Evolutionary conservation across 225 moss, liverwort and hornwort genomes (phyloP), one percentile per base, ranked within the genome.

Genomic region (Takakia lepidozioides): DNA sequence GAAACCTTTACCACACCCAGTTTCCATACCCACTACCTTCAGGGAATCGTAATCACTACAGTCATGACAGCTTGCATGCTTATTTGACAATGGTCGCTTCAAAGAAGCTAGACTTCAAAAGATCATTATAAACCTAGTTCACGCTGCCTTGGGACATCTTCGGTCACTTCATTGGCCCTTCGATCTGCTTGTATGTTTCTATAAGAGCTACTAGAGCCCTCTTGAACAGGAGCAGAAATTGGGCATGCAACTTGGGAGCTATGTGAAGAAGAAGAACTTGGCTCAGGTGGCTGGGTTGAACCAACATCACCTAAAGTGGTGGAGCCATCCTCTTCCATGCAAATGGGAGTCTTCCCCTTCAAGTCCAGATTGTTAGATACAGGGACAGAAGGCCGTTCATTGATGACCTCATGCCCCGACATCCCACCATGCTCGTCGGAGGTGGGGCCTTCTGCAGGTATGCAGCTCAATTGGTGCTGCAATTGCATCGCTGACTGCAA

Each of bases 401-500:
- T n/a, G n/a, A n/a, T n/a, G n/a, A n/a, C n/a, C n/a, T n/a, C n/a
- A n/a, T n/a, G n/a, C n/a, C n/a, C n/a, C n/a, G n/a, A n/a, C n/a
- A n/a, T n/a, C n/a, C n/a, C n/a, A n/a, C 23, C 5, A 62, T 29
- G n/a, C 2, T 61, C 61, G 50, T 65, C 51, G 56, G 56, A 42
- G 59, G 66, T 23, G 43, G 28, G 45, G 49, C 24, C 32, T 35
- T 49, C 20, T 38, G 47, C 47, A 42, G 65, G 51, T 38, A 71
- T 64, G 43, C 69, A 79, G 53, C 64, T 66, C 51, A 89, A 45
- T 37, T 86, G 75, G 61, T 64, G 78, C 52, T 81, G 85, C 66
- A 70, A 47, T 52, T 69, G 62, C 46, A 61, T 48, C 39, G 65
- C 81, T 41, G 73, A 63, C 63, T 83, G 59, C 44, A 93, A 58